These are phyloP conservation scores for Ophiocordyceps robertsii DNA, from an alignment of 2,329 filamentous ascomycete species.

Conservation along the genomic window DNA sequence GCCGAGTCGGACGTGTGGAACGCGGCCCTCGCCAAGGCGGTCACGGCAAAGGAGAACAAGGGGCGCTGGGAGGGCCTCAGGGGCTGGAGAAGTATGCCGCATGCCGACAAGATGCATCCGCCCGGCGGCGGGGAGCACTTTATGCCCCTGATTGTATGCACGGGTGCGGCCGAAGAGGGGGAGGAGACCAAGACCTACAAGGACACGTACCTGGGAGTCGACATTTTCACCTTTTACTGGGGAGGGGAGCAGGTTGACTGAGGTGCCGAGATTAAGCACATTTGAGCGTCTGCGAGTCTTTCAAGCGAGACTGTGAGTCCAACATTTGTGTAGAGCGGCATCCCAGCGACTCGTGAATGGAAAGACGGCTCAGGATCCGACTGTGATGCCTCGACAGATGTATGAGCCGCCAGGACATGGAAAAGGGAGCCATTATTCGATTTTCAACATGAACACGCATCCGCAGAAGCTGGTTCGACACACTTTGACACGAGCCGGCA, in stretches of 20 bases:
- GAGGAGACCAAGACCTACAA: slow-evolving; percentile 28
- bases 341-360: too few relatives aligned
- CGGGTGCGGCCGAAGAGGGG: slow-evolving; percentile 31
- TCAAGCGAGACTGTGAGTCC: too few relatives aligned
- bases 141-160: slow-evolving; percentile 43
- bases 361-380: too few relatives aligned
- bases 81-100: slow-evolving; percentile 33
- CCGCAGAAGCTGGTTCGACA: too few relatives aligned
- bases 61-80: slow-evolving; percentile 26
- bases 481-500: too few relatives aligned
- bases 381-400: too few relatives aligned
- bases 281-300: too few relatives aligned
- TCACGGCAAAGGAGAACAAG: slow-evolving; percentile 16
- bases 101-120: slow-evolving; percentile 40
- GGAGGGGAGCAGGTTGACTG: slow-evolving; percentile 14
- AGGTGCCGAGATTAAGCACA: too few relatives aligned
- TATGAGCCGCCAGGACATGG: too few relatives aligned
- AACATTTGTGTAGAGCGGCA: too few relatives aligned
- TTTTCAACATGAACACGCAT: too few relatives aligned
- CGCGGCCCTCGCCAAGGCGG: slow-evolving; percentile 25
- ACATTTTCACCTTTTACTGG: slow-evolving; percentile 46
- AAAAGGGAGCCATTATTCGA: too few relatives aligned
- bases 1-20: slow-evolving; percentile 28
- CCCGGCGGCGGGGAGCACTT: slow-evolving; percentile 42
- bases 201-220: slow-evolving; percentile 34